These are phyloP conservation scores for Saccharum officinarum DNA, from an alignment of 176 grass and related monocot genomes.

Conservation along the genomic window DNA sequence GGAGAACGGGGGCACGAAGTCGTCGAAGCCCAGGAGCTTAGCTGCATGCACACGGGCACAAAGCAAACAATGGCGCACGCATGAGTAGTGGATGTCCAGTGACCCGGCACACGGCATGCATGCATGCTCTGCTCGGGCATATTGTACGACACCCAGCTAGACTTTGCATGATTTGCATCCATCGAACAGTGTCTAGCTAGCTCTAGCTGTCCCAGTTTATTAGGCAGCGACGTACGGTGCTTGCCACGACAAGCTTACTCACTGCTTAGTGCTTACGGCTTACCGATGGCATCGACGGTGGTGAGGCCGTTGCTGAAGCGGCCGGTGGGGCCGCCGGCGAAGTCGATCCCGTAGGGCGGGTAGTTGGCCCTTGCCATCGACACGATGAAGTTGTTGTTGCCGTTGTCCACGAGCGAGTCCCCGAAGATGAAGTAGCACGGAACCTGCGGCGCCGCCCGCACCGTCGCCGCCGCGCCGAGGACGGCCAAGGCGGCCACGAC, in stretches of 20 bases:
- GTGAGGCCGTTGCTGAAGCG: slow-evolving; percentile 90
- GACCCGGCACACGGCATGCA: neutral
- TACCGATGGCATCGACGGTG: slow-evolving; percentile 75
- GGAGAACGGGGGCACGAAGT: slow-evolving; percentile 75
- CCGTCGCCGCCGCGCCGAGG: neutral
- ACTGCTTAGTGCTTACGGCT: neutral
- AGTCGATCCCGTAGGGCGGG: slow-evolving; percentile 87
- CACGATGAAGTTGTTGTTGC: slow-evolving; percentile 88
- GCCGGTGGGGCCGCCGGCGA: slow-evolving; percentile 66
- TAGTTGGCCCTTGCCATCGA: slow-evolving; percentile 86
- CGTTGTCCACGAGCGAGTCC: slow-evolving; percentile 90
- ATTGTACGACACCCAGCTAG: no score
- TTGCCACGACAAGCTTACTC: no score
- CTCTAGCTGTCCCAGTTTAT: no score
- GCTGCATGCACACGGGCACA: slow-evolving; percentile 16
- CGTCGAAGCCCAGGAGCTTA: slow-evolving; percentile 68
- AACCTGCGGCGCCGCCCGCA: slow-evolving; percentile 49
- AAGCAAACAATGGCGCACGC: neutral
- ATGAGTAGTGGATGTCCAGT: neutral
- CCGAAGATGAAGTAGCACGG: slow-evolving; percentile 96
- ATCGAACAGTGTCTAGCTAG: no score
- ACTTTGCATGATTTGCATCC: no score
- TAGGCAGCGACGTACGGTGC: no score
- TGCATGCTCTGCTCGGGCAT: neutral
- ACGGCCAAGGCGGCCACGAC: neutral